These are phyloP conservation scores for Vitis hybrid DNA, from an alignment of 177 flowering plant genomes.

Conservation along the genomic window DNA sequence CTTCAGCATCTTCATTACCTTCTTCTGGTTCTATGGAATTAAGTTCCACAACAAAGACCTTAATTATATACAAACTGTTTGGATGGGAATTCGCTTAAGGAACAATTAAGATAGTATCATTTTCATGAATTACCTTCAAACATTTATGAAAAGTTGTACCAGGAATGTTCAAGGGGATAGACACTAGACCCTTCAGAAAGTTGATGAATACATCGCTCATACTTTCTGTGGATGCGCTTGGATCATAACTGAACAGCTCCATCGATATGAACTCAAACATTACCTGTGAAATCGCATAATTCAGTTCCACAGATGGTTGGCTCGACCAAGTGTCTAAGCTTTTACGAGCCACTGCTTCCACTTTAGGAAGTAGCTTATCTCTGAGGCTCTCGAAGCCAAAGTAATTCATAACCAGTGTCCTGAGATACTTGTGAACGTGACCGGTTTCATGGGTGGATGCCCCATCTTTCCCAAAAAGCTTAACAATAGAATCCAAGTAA, in stretches of 20 bases:
- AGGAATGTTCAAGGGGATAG: constrained; percentile 36
- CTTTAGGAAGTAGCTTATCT: constrained; percentile 17
- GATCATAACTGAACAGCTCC: constrained; percentile 21
- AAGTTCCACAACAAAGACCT: not conserved
- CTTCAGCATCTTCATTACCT: constrained; percentile 15
- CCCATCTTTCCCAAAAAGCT: not conserved
- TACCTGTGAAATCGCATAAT: constrained; percentile 16
- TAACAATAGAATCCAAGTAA: constrained; percentile 12
- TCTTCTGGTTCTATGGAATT: constrained; percentile 19
- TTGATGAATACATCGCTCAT: constrained; percentile 18
- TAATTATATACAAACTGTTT: not conserved
- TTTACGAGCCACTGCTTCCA: constrained; percentile 14
- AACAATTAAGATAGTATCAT: too few relatives aligned
- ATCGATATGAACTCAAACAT: not conserved
- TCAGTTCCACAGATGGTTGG: constrained; percentile 22
- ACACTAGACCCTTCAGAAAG: constrained; percentile 25
- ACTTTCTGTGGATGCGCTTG: constrained; percentile 11
- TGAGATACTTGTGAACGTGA: constrained; percentile 24
- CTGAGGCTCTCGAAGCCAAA: constrained; percentile 27
- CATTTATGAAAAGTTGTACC: constrained; percentile 36
- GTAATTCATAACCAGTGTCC: constrained; percentile 18
- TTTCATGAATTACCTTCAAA: constrained; percentile 22
- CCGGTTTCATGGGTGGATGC: constrained; percentile 14
- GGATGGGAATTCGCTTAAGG: not conserved
- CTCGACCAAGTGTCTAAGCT: constrained; percentile 21